Base-by-base conservation (phyloP, 1,139 yeast genomes). In the Zygosaccharomyces pseudobailii region DNA sequence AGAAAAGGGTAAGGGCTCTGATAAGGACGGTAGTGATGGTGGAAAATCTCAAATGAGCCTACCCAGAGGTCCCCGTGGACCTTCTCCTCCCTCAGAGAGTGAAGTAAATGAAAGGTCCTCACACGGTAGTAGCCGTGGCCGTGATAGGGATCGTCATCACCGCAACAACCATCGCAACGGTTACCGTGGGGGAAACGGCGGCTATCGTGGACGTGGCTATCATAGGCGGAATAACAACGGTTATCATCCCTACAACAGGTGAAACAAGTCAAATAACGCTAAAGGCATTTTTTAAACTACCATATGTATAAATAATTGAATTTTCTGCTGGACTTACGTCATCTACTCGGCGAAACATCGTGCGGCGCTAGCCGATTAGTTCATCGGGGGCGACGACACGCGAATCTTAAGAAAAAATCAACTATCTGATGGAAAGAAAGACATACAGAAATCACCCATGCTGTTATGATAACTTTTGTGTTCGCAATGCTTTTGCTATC, bases 21-120 rank as follows among this genome's bases (percentile, higher is more conserved):
- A 49, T 42, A 61, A 55, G 43, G 54, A 47, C 6, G 43, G 41
- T 24, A 50, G 42, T 32, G 46, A 52, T 28, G 54, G 47, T 27
- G 45, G 46, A 19, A 51, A 51, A 28, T 54, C 60, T 41, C 61
- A 58, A 37, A 56, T 56, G 19, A 60, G 62, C 31, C 52, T 67
- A n/a, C 70, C 73, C 54, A 68, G 66, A 55, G 71, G 71, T 6
- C 70, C 70, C 49, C 62, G 64, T 49, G 60, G 57, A 33, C 58
- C 62, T 33, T 48, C 55, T 17, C 41, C 41, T 9, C 43, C 55
- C 19, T 47, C 55, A 19, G 54, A 54, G 19, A 38, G 41, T 19
- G 41, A 38, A 38, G 41, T 31, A 6, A 28, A 32, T 28, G 53
- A 46, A n/a, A 42, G 47, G 24, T 28, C 41, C 38, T 45, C 47